phyloP scores from a whole-genome alignment of 2,329 filamentous ascomycete genomes.

The Fragosphaeria purpurea region DNA sequence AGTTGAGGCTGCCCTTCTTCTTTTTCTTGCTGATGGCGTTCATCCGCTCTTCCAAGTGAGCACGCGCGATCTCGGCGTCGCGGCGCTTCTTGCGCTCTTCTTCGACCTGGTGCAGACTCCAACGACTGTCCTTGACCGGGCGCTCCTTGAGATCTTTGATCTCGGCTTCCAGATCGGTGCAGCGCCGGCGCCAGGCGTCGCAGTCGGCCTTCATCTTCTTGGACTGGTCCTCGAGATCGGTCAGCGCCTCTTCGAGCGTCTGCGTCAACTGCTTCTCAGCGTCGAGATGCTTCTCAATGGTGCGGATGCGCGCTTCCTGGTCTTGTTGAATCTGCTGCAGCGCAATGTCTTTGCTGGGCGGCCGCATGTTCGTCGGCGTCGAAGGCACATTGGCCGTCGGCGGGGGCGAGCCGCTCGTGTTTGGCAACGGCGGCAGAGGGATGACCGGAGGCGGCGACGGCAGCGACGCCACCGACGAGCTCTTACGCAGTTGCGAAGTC shows the following conservation, averaged over 20 bases:
- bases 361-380: conserved; percentile 52
- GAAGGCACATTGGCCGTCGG: conserved; percentile 32
- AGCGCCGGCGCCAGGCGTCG: conserved; percentile 84
- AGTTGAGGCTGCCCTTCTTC: conserved; percentile 92
- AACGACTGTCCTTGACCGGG: conserved; percentile 45
- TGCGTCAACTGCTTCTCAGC: conserved; percentile 95
- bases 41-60: conserved; percentile 90
- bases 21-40: conserved; percentile 87
- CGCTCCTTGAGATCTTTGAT: conserved; percentile 54
- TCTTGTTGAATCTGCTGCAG: conserved; percentile 81
- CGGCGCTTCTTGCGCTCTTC: conserved; percentile 90
- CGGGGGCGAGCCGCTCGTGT: conserved; percentile 36
- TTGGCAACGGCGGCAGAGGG: conserved; percentile 84
- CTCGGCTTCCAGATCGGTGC: conserved; percentile 62
- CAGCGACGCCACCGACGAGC: conserved; percentile 67
- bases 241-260: conserved; percentile 89
- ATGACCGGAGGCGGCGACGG: conserved; percentile 93
- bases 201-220: conserved; percentile 87
- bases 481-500: conserved; percentile 70
- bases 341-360: conserved; percentile 69
- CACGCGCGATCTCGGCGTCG: conserved; percentile 79
- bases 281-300: conserved; percentile 91
- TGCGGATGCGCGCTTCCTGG: conserved; percentile 87
- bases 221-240: conserved; percentile 82
- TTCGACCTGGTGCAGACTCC: conserved; percentile 81